phyloP scores from a whole-genome alignment of 345 rosid genomes.

The Populus nigra region DNA sequence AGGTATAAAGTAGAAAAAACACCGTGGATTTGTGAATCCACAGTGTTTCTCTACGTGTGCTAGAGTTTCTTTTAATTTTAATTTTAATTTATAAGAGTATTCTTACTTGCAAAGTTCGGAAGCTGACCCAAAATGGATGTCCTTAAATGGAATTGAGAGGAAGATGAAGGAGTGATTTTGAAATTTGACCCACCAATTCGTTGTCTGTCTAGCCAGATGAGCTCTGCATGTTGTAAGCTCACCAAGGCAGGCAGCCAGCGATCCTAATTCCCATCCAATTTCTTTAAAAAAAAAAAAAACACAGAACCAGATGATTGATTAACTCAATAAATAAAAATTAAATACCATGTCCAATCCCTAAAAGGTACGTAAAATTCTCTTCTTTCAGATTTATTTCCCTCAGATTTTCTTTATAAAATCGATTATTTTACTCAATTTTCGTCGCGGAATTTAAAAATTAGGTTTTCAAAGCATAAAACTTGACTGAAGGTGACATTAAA shows the following conservation, averaged over 20 bases:
- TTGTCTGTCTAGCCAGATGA: conserved; percentile 22
- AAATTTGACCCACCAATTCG: neutral
- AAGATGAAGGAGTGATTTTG: neutral
- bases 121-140: neutral
- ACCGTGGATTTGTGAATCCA: no score
- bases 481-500: neutral
- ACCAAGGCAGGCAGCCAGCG: conserved; percentile 36
- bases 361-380: conserved; percentile 7
- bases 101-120: neutral
- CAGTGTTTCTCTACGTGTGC: no score
- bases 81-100: neutral
- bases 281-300: neutral
- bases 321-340: neutral
- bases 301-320: neutral
- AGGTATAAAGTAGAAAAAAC: no score
- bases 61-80: no score
- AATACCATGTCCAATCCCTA: neutral
- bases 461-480: conserved; percentile 1
- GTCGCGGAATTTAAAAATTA: neutral
- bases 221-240: conserved; percentile 32
- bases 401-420: neutral
- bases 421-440: neutral
- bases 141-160: neutral
- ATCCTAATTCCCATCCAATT: conserved; percentile 7
- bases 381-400: neutral